Evolutionary conservation across 176 grass and related monocot genomes (phyloP).

Genomic region (Tillandsia fasciculata): DNA sequence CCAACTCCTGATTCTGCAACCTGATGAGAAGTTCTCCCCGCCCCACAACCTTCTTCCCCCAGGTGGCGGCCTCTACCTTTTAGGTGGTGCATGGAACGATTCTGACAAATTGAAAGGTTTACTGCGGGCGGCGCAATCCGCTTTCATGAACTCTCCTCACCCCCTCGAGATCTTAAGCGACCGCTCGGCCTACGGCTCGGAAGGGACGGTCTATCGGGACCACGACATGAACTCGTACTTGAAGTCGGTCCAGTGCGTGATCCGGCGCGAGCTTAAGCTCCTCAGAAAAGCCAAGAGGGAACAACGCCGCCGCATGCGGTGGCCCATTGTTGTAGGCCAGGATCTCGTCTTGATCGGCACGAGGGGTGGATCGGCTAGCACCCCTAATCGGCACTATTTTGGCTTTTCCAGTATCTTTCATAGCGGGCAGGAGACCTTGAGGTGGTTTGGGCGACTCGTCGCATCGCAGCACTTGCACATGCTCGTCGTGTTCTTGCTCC

Average conservation of each 20-base stretch:
- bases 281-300: conserved; percentile 30
- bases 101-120: conserved; percentile 24
- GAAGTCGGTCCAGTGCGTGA: conserved; percentile 54
- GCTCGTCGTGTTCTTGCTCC: conserved; percentile 43
- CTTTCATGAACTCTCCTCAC: conserved; percentile 89
- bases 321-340: conserved; percentile 24
- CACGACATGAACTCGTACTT: conserved; percentile 81
- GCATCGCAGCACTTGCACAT: conserved; percentile 24
- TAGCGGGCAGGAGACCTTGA: conserved; percentile 31
- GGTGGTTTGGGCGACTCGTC: conserved; percentile 15
- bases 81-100: conserved; percentile 12
- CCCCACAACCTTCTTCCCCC: conserved; percentile 78
- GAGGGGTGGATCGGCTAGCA: conserved; percentile 12
- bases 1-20: conserved; percentile 75
- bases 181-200: conserved; percentile 52
- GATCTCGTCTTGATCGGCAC: conserved; percentile 12
- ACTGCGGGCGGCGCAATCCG: conserved; percentile 41
- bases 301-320: conserved; percentile 37
- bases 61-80: conserved; percentile 57
- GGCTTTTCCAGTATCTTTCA: conserved; percentile 25
- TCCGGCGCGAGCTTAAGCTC: conserved; percentile 44
- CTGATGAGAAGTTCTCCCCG: conserved; percentile 65
- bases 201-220: conserved; percentile 66
- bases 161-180: conserved; percentile 85
- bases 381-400: not conserved